Evolutionary conservation across 2,329 filamentous ascomycete genomes (phyloP).

Genomic region (Myrmaecium sp.): DNA sequence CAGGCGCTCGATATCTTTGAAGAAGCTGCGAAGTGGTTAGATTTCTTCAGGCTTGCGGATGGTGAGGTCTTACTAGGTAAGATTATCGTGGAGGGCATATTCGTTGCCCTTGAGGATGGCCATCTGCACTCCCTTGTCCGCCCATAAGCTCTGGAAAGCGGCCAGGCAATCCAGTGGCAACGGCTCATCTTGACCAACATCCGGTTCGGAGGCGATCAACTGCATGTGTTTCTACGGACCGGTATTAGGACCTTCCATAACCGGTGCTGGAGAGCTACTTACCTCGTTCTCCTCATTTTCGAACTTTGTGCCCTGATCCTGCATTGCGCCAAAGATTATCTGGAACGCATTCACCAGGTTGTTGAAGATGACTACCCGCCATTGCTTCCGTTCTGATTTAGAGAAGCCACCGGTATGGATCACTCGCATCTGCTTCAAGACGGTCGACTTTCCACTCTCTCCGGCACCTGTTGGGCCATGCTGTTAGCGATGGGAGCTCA

Average conservation of each 20-base stretch:
- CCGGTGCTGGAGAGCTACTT: constrained; percentile 17
- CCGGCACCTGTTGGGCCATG: constrained; percentile 54
- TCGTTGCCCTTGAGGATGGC: constrained; percentile 92
- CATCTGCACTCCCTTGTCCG: constrained; percentile 63
- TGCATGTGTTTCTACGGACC: constrained; percentile 53
- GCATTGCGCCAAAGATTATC: constrained; percentile 80
- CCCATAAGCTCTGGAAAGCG: constrained; percentile 74
- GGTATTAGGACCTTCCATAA: constrained; percentile 1
- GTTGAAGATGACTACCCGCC: constrained; percentile 87
- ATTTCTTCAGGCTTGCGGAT: not conserved
- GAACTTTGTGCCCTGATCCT: constrained; percentile 64
- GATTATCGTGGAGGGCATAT: constrained; percentile 88
- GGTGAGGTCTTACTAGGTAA: constrained; percentile 57
- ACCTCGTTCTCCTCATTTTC: constrained; percentile 67
- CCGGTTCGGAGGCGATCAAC: constrained; percentile 59
- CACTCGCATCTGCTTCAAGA: constrained; percentile 97
- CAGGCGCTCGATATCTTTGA: constrained; percentile 47
- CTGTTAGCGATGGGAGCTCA: constrained; percentile 11
- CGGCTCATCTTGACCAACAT: constrained; percentile 65
- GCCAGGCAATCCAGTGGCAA: constrained; percentile 63
- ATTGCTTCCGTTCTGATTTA: constrained; percentile 77
- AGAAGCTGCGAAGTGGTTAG: constrained; percentile 47
- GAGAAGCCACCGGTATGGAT: constrained; percentile 90
- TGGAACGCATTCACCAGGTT: constrained; percentile 89
- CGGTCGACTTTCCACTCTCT: constrained; percentile 90